Base-by-base conservation (phyloP, 129 eudicot genomes). In the Pulicaria dysenterica region DNA sequence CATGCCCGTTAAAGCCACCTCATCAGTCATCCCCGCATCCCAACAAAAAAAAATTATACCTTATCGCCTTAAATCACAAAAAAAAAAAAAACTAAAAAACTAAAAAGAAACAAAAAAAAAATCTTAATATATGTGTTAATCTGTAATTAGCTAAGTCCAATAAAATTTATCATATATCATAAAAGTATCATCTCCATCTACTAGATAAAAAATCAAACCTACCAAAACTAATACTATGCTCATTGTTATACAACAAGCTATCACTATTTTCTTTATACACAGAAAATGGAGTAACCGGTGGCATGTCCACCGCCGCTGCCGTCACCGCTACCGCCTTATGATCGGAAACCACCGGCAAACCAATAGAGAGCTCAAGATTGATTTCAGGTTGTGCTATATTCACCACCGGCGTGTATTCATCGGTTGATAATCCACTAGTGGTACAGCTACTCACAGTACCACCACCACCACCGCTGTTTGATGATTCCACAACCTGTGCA, bases 321-420 rank as follows among this genome's bases (percentile, higher is more conserved):
- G 36, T 34, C 1, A 14, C 62, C 4, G 47, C 7, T 4, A 75
- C 62, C 4, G 77, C 2, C 5, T 71, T 80, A 31, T 5, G 68
- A 24, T 56, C 70, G 2, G 77, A 42, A 41, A 60, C 72, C 49
- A 55, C 40, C 2, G 82, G 82, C 34, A 78, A 15, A 70, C 82
- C 82, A 5, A 78, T 78, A 3, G 77, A 70, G 8, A 78, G 77
- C 77, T 78, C 82, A 2, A 78, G 82, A 31, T 78, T 71, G 38
- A 78, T 78, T 45, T 78, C 77, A 5, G 82, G 82, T 4, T 70
- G 72, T 5, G 64, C 5, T 5, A 60, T 53, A 19, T 61, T 61
- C 5, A 50, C 55, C 4, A 42, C 8, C 1, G 72, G 73, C 54
- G 24, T 55, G 13, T 43, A 64, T 54, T 78, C 82, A 36, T 78